Evolutionary conservation across 2,329 filamentous ascomycete genomes (phyloP).

Genomic region (Zasmidium citrigriseum): DNA sequence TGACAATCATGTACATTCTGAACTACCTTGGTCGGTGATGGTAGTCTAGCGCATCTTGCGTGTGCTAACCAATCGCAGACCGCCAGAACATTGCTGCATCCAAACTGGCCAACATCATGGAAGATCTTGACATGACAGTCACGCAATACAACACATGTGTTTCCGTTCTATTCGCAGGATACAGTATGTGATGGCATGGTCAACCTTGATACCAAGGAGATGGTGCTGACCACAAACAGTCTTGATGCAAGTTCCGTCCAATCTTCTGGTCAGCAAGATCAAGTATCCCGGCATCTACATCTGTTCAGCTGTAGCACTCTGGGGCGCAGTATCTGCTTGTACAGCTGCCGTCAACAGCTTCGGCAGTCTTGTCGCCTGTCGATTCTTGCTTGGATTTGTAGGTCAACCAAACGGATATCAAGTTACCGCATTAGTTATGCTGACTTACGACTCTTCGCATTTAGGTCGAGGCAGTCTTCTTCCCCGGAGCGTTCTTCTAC

Average conservation of each 20-base stretch:
- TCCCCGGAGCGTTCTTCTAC: constrained; percentile 45
- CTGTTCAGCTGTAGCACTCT: constrained; percentile 34
- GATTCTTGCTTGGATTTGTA: constrained; percentile 39
- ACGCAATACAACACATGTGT: constrained; percentile 27
- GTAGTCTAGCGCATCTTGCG: not conserved
- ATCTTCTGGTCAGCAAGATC: constrained; percentile 49
- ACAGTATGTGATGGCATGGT: constrained; percentile 19
- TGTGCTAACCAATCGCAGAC: constrained; percentile 13
- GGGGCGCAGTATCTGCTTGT: constrained; percentile 36
- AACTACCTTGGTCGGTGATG: constrained; percentile 26
- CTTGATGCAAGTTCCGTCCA: constrained; percentile 43
- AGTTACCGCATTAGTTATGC: too few species aligned
- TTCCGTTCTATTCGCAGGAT: constrained; percentile 29
- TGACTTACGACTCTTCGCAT: too few species aligned
- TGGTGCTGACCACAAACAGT: constrained; percentile 21
- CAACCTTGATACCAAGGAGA: not conserved
- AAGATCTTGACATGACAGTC: constrained; percentile 18
- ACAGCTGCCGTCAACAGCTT: constrained; percentile 41
- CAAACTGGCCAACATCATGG: constrained; percentile 27
- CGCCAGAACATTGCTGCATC: constrained; percentile 27
- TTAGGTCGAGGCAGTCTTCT: constrained; percentile 40
- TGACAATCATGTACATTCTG: constrained; percentile 28
- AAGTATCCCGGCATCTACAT: constrained; percentile 45
- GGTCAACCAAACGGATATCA: too few species aligned
- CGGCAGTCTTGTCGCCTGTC: constrained; percentile 36